Conservation (phyloP, 192 early-diverging fungal species). For the Irineochytrium annulatum region DNA sequence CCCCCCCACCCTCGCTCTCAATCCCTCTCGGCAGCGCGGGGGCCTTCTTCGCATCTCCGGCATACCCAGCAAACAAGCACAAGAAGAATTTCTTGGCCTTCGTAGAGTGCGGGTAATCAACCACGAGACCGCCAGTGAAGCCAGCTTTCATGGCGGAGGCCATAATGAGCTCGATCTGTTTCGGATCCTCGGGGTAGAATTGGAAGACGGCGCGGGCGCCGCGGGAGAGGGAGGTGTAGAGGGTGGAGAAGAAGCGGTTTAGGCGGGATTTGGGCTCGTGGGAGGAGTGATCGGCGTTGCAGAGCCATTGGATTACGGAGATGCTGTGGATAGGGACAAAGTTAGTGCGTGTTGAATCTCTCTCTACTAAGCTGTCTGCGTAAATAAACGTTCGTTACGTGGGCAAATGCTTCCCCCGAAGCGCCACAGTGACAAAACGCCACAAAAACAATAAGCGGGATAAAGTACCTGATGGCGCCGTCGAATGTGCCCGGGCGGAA, state of each 20-base stretch:
- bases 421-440: no score
- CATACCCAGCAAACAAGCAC: conserved; percentile 90
- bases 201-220: conserved; percentile 96
- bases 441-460: no score
- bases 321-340: conserved; percentile 49
- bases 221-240: conserved; percentile 82
- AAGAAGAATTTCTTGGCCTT: conserved; percentile 97
- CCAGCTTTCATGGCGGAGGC: conserved; percentile 82
- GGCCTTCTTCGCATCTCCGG: conserved; percentile 41
- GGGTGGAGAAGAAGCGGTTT: conserved; percentile 83
- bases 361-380: not conserved
- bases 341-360: no score
- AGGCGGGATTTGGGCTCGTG: conserved; percentile 82
- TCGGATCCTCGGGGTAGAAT: conserved; percentile 96
- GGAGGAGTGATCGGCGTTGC: conserved; percentile 91
- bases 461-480: conserved; percentile 86
- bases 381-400: no score
- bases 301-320: conserved; percentile 97
- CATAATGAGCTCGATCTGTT: conserved; percentile 91
- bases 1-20: conserved; percentile 60
- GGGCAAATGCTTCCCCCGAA: no score
- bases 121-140: conserved; percentile 91
- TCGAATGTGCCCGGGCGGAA: conserved; percentile 97
- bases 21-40: conserved; percentile 62
- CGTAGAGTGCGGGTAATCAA: conserved; percentile 94